Evolutionary conservation across 352 stramenopile species (phyloP).

Genomic region (Globisporangium irregulare): DNA sequence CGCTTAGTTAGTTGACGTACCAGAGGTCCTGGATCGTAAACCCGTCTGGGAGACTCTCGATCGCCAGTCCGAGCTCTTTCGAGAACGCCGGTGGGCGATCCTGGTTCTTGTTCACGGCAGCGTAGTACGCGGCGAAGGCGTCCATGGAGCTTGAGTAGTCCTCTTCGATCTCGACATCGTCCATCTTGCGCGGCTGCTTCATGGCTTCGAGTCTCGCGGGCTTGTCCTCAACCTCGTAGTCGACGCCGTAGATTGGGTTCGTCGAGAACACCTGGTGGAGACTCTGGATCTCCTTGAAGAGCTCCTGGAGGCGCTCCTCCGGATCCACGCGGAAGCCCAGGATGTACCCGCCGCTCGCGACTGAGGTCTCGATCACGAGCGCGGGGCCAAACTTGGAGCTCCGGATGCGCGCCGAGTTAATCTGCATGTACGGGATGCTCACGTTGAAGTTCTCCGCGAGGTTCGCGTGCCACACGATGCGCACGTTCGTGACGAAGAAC

Average conservation of each 20-base stretch:
- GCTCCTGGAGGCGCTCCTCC: constrained; percentile 72
- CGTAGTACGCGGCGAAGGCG: constrained; percentile 89
- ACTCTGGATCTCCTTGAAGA: constrained; percentile 87
- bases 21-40: constrained; percentile 70
- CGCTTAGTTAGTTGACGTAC: constrained; percentile 41
- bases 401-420: constrained; percentile 80
- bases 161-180: constrained; percentile 90
- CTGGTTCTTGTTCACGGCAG: constrained; percentile 80
- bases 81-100: constrained; percentile 72
- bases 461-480: constrained; percentile 92
- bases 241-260: constrained; percentile 90
- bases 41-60: constrained; percentile 82
- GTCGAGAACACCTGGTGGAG: constrained; percentile 77
- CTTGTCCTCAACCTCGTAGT: constrained; percentile 84
- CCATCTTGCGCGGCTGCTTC: constrained; percentile 65
- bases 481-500: constrained; percentile 93
- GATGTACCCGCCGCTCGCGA: constrained; percentile 83
- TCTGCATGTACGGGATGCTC: constrained; percentile 94
- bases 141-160: constrained; percentile 82
- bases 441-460: constrained; percentile 95
- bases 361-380: constrained; percentile 88
- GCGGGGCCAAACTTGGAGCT: constrained; percentile 90
- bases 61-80: constrained; percentile 78
- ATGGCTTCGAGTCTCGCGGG: constrained; percentile 54
- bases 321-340: constrained; percentile 91